These are phyloP conservation scores for Beverwykella pulmonaria DNA, from an alignment of 495 filamentous ascomycete species.

Conservation along the genomic window DNA sequence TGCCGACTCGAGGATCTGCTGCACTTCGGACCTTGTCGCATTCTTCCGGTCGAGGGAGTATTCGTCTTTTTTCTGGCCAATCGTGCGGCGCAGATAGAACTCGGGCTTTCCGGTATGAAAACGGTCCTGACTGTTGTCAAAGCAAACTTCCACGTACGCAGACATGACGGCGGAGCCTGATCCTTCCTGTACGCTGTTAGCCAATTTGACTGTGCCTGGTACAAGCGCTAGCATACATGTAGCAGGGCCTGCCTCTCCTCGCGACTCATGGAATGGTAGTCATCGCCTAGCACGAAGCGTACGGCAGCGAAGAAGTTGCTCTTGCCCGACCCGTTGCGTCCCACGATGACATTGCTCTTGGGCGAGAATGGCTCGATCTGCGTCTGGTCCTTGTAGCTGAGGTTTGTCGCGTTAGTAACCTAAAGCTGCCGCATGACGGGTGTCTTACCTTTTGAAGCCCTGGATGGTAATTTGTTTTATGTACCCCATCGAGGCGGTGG, in stretches of 20 bases:
- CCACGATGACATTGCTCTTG: constrained; percentile 98
- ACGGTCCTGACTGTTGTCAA: constrained; percentile 95
- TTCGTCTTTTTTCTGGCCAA: constrained; percentile 97
- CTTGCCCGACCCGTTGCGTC: constrained; percentile 98
- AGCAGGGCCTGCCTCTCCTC: constrained; percentile 95
- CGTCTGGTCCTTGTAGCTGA: constrained; percentile 98
- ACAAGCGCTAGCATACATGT: constrained; percentile 58
- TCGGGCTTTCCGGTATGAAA: constrained; percentile 94
- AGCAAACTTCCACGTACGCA: constrained; percentile 97
- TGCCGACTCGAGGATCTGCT: constrained; percentile 92
- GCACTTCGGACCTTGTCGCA: constrained; percentile 90
- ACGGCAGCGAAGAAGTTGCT: constrained; percentile 99
- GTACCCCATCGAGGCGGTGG: constrained; percentile 63
- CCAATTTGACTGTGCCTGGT: not conserved
- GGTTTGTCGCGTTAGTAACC: constrained; percentile 3
- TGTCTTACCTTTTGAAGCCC: constrained; percentile 93
- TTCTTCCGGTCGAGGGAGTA: constrained; percentile 96
- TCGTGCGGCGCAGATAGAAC: constrained; percentile 86
- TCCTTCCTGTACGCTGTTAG: constrained; percentile 65
- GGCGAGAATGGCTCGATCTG: constrained; percentile 98
- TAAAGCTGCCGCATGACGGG: not conserved
- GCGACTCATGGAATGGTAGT: constrained; percentile 91
- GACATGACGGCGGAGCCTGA: constrained; percentile 98
- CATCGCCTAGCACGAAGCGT: constrained; percentile 97
- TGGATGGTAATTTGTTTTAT: constrained; percentile 99